Conservation (phyloP, 2,329 filamentous ascomycete genomes). For the Dendrostoma leiphaemia region DNA sequence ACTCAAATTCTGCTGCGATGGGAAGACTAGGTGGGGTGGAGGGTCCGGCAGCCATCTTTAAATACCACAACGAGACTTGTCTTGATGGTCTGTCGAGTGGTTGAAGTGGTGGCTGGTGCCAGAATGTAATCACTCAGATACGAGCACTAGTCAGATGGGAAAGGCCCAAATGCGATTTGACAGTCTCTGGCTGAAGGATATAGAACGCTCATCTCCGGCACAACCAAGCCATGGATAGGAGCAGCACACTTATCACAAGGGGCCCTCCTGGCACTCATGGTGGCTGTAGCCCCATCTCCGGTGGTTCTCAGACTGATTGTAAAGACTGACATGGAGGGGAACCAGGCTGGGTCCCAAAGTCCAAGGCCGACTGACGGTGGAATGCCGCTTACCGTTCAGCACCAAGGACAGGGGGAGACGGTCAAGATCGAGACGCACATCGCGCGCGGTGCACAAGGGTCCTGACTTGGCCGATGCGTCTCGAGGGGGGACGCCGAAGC, state of each 20-base stretch:
- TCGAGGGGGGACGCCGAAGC: background rate
- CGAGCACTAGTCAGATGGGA: no score
- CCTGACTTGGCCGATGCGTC: constrained; percentile 3
- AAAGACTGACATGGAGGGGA: background rate
- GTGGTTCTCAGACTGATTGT: background rate
- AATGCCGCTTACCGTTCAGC: constrained; percentile 4
- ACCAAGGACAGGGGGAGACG: background rate
- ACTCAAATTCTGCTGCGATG: background rate
- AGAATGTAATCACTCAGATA: background rate
- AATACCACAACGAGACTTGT: background rate
- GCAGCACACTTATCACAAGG: constrained; percentile 3
- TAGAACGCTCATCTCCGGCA: no score
- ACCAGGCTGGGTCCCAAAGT: background rate
- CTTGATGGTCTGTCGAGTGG: background rate
- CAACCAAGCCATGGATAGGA: background rate
- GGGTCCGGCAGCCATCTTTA: constrained; percentile 4
- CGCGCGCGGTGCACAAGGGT: background rate
- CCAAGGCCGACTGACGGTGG: background rate
- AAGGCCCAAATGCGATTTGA: no score
- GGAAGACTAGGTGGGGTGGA: background rate
- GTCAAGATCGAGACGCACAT: background rate
- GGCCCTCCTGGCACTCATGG: background rate
- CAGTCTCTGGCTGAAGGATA: no score
- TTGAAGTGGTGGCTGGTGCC: background rate
- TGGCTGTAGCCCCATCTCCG: background rate